These are phyloP conservation scores for Cryphonectria japonica DNA, from an alignment of 2,329 filamentous ascomycete species.

Conservation along the genomic window DNA sequence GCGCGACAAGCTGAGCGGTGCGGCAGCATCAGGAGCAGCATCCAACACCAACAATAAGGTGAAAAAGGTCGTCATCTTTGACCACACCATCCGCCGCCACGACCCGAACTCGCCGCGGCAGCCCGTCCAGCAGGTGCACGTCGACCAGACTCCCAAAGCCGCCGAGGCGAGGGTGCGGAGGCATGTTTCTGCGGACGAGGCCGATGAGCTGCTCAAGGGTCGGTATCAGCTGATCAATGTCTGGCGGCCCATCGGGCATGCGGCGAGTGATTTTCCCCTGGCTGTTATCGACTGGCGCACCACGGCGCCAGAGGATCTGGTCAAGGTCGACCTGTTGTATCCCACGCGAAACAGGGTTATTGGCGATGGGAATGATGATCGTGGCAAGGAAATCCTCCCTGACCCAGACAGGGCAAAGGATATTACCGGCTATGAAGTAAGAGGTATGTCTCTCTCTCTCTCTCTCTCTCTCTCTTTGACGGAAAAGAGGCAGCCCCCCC, in stretches of 20 bases:
- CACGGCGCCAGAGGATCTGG: conserved; percentile 60
- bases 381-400: conserved; percentile 61
- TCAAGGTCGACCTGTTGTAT: conserved; percentile 66
- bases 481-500: neutral
- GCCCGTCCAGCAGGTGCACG: conserved; percentile 72
- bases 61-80: conserved; percentile 69
- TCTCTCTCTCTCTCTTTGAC: neutral
- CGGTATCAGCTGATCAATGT: conserved; percentile 73
- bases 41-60: conserved; percentile 44
- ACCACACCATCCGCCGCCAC: conserved; percentile 69
- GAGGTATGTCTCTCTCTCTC: conserved; percentile 34
- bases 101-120: conserved; percentile 59
- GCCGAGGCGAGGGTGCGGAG: conserved; percentile 64
- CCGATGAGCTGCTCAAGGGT: conserved; percentile 57
- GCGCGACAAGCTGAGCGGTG: conserved; percentile 48
- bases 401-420: conserved; percentile 50
- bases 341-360: conserved; percentile 46
- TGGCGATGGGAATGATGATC: conserved; percentile 52
- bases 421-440: conserved; percentile 63
- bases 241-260: conserved; percentile 68
- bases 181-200: conserved; percentile 60
- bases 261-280: conserved; percentile 65
- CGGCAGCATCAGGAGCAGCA: too few species aligned
- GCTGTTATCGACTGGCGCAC: conserved; percentile 68
- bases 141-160: conserved; percentile 70